A percentile compares a stretch with the other conserved stretches of the same genome.
Conservation (phyloP, 2,329 filamentous ascomycete genomes). For the Aschersonia sp. region DNA sequence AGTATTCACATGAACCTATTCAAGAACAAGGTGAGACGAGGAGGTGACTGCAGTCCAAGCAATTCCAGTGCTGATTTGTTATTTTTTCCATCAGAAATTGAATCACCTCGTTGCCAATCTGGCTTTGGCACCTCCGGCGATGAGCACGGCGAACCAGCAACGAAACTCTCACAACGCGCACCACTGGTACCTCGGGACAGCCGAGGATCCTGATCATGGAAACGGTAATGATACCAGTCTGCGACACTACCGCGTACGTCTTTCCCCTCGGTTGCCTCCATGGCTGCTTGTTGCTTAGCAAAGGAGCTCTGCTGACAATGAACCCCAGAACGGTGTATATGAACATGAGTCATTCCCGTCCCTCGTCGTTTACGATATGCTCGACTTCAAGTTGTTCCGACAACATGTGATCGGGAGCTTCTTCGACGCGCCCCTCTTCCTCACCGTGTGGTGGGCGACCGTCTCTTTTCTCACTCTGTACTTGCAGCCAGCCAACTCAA, state of each 20-base stretch:
- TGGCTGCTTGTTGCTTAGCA: background rate
- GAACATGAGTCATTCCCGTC: background rate
- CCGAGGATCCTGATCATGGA: background rate
- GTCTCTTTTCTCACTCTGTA: background rate
- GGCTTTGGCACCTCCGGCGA: background rate
- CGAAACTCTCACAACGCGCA: background rate
- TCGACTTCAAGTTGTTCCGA: background rate
- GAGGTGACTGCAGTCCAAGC: background rate
- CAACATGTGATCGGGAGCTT: background rate
- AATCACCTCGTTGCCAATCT: background rate
- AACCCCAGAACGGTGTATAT: background rate
- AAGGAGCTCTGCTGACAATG: background rate
- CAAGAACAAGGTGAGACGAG: background rate
- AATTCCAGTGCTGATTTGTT: background rate
- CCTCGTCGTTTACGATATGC: background rate
- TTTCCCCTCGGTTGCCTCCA: background rate
- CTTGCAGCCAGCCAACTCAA: background rate
- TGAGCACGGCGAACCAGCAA: background rate
- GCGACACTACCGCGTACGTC: background rate
- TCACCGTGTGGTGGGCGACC: background rate
- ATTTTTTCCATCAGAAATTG: background rate
- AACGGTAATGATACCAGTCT: background rate
- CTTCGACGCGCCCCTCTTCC: background rate
- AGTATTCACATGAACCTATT: constrained; percentile 1
- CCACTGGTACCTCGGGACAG: background rate